Evolutionary conservation across 345 rosid genomes (phyloP).

Genomic region (Gossypium anomalum): DNA sequence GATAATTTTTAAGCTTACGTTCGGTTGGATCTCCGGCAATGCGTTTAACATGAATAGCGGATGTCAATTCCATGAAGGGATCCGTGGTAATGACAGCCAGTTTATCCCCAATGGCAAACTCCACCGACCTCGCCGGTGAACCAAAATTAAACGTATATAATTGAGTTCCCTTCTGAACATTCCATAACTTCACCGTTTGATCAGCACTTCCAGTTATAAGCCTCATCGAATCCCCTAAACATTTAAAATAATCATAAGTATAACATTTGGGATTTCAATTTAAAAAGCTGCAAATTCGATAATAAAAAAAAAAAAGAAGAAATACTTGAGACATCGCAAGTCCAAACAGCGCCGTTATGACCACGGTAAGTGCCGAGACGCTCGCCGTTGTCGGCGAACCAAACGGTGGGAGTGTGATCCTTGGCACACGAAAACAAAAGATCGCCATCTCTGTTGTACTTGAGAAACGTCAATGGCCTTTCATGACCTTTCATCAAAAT

Average conservation of each 20-base stretch:
- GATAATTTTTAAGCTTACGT: constrained; percentile 41
- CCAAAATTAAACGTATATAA: constrained; percentile 62
- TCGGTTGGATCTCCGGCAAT: constrained; percentile 60
- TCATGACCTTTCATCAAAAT: constrained; percentile 98
- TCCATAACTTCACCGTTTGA: constrained; percentile 86
- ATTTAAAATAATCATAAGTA: neutral
- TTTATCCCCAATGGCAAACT: constrained; percentile 78
- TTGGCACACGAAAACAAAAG: constrained; percentile 94
- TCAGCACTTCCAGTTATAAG: constrained; percentile 94
- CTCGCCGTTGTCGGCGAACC: constrained; percentile 96
- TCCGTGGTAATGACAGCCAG: constrained; percentile 90
- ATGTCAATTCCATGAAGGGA: constrained; percentile 78
- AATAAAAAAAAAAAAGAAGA: neutral
- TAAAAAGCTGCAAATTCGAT: constrained; percentile 9
- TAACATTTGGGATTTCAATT: neutral
- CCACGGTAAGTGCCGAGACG: constrained; percentile 96
- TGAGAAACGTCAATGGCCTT: constrained; percentile 86
- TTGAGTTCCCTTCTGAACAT: constrained; percentile 67
- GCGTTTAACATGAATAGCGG: constrained; percentile 84
- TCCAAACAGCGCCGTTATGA: constrained; percentile 99
- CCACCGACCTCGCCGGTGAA: constrained; percentile 88
- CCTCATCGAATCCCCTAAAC: constrained; percentile 64
- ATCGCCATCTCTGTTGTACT: constrained; percentile 90
- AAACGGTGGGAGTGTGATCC: constrained; percentile 87
- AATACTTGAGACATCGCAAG: constrained; percentile 81